Evolutionary conservation across 163 green algal genomes (phyloP).

Genomic region (Volvox carteri): DNA sequence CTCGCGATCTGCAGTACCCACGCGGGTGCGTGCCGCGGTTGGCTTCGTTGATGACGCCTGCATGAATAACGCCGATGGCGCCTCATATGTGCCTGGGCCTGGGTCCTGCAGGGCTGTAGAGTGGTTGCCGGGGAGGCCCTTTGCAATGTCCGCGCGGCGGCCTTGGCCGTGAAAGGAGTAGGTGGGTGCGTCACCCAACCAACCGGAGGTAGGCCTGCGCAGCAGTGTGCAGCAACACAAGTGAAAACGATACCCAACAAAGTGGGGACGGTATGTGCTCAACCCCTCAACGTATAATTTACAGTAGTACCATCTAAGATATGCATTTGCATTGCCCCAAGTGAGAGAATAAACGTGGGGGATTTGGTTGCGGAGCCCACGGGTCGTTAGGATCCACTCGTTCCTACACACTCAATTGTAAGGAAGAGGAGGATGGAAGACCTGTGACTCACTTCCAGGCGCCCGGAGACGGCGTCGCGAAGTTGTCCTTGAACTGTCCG

Average conservation of each 20-base stretch:
- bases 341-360: too few species aligned
- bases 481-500: conserved; percentile 53
- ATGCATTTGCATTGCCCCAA: too few species aligned
- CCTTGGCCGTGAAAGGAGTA: conserved; percentile 64
- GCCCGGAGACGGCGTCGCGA: conserved; percentile 46
- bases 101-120: conserved; percentile 54
- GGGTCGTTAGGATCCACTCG: too few species aligned
- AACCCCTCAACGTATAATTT: too few species aligned
- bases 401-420: too few species aligned
- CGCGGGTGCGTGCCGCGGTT: conserved; percentile 18
- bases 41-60: conserved; percentile 61
- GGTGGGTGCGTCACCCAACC: conserved; percentile 63
- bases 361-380: too few species aligned
- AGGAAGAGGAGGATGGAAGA: too few species aligned
- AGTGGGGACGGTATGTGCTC: too few species aligned
- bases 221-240: background rate
- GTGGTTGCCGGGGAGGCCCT: conserved; percentile 56
- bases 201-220: conserved; percentile 54
- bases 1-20: conserved; percentile 61
- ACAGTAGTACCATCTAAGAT: too few species aligned
- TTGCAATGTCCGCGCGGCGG: conserved; percentile 58
- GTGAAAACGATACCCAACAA: background rate
- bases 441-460: conserved; percentile 36
- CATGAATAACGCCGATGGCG: conserved; percentile 42
- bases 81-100: conserved; percentile 66